A percentile compares a stretch with the other conserved stretches of the same genome.
Evolutionary conservation across 78 protist genomes (phyloP).

Genomic region (Diacronema lutheri): DNA sequence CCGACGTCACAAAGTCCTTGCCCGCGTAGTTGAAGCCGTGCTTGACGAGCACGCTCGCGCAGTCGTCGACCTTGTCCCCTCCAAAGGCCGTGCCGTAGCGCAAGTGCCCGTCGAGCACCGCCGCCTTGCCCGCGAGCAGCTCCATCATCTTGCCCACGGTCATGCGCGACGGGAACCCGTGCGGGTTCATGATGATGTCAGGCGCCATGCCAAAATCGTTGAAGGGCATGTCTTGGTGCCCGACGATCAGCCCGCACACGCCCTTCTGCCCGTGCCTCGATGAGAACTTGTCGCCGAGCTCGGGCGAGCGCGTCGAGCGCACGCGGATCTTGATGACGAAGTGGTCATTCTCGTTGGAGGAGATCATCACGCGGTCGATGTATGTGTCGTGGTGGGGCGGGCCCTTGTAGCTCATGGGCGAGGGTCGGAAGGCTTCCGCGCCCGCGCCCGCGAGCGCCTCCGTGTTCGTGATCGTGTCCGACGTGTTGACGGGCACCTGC

Average conservation of each 20-base stretch:
- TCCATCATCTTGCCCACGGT: constrained; percentile 97
- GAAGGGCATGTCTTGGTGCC: constrained; percentile 95
- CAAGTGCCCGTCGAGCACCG: constrained; percentile 1
- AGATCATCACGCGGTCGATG: constrained; percentile 66
- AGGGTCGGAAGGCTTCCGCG: neutral
- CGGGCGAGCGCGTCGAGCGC: constrained; percentile 89
- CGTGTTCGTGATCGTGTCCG: too few relatives aligned
- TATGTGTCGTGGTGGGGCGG: neutral
- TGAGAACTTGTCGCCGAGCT: constrained; percentile 99
- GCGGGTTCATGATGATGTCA: constrained; percentile 99
- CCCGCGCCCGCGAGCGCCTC: neutral
- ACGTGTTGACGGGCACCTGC: constrained; percentile 48
- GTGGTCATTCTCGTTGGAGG: constrained; percentile 71
- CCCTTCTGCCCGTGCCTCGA: constrained; percentile 99
- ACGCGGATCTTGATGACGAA: constrained; percentile 74
- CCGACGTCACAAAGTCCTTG: constrained; percentile 89
- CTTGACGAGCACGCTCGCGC: constrained; percentile 69
- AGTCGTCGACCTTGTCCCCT: constrained; percentile 82
- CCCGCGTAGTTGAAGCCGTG: constrained; percentile 94
- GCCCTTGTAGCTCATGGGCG: constrained; percentile 58
- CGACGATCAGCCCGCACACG: constrained; percentile 27
- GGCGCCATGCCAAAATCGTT: constrained; percentile 94
- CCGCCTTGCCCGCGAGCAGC: constrained; percentile 92
- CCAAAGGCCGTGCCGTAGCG: constrained; percentile 80
- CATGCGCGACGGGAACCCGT: constrained; percentile 97